These are phyloP conservation scores for Ustilago vetiveriae DNA, from an alignment of 1,284 basidiomycete genomes.

Conservation along the genomic window DNA sequence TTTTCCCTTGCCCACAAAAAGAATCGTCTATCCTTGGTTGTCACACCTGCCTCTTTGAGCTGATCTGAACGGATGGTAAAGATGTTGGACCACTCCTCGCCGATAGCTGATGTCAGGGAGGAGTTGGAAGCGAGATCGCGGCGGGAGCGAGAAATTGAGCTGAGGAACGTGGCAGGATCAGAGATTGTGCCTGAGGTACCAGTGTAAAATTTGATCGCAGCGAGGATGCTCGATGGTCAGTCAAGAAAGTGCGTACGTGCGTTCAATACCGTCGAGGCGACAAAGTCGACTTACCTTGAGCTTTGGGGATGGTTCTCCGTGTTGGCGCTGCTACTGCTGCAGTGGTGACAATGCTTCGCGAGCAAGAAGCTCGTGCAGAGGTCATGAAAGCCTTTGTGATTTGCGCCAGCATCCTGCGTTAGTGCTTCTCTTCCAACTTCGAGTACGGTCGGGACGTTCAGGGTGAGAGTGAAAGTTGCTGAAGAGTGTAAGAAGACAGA, in stretches of 20 bases:
- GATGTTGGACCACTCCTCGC: conserved; percentile 75
- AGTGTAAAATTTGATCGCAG: too few relatives aligned
- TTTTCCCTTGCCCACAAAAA: conserved; percentile 84
- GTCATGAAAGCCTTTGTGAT: conserved; percentile 4
- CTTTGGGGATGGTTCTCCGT: conserved; percentile 18
- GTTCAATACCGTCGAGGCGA: not conserved
- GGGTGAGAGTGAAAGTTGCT: not conserved
- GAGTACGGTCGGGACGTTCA: not conserved
- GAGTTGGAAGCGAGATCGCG: conserved; percentile 71
- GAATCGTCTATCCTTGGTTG: conserved; percentile 77
- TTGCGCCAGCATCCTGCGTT: conserved; percentile 13
- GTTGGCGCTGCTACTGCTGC: conserved; percentile 8
- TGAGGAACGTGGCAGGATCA: conserved; percentile 71
- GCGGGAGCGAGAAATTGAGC: conserved; percentile 77
- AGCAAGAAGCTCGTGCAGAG: conserved; percentile 16
- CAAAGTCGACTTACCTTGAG: conserved; percentile 6
- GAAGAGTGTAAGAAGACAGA: not conserved
- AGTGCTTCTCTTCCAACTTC: not conserved
- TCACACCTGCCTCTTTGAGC: conserved; percentile 75
- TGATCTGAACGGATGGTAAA: conserved; percentile 74
- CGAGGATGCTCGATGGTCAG: not conserved
- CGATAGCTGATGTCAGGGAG: conserved; percentile 61
- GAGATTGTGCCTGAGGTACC: conserved; percentile 8
- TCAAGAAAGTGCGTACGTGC: not conserved
- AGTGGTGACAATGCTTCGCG: conserved; percentile 18